phyloP scores from a whole-genome alignment of 345 rosid genomes.

The Cardamine resedifolia region DNA sequence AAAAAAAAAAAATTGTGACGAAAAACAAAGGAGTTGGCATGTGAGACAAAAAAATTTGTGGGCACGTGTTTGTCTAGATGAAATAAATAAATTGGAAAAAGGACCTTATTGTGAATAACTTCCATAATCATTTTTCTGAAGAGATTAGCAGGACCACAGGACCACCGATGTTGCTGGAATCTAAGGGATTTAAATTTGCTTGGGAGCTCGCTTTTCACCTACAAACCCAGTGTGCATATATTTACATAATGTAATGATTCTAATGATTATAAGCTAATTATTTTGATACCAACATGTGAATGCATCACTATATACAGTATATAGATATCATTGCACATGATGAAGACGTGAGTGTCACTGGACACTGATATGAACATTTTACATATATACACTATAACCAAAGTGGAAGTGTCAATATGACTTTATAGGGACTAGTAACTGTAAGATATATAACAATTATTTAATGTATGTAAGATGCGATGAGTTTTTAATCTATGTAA shows the following conservation, averaged over 20 bases:
- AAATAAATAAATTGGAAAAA: neutral
- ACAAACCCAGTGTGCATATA: slow-evolving; percentile 3
- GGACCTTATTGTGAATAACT: slow-evolving; percentile 49
- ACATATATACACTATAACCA: neutral
- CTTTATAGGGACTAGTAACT: neutral
- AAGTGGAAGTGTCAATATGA: neutral
- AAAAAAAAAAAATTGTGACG: no score
- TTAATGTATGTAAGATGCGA: neutral
- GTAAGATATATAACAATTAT: neutral
- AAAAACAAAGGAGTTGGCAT: neutral
- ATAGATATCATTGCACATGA: slow-evolving; percentile 1
- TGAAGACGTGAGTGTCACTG: neutral
- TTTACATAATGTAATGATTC: neutral
- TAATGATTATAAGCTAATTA: neutral
- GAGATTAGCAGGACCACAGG: slow-evolving; percentile 67
- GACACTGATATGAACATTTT: neutral
- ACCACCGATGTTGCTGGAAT: slow-evolving; percentile 66
- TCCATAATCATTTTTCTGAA: slow-evolving; percentile 56
- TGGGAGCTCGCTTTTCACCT: slow-evolving; percentile 65
- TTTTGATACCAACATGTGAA: neutral
- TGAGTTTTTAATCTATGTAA: neutral
- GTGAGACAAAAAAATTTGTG: neutral
- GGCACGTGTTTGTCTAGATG: slow-evolving; percentile 7
- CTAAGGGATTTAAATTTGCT: slow-evolving; percentile 53
- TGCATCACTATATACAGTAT: neutral